These are phyloP conservation scores for Aspergillus tamarii DNA, from an alignment of 2,329 filamentous ascomycete genomes.

Conservation along the genomic window DNA sequence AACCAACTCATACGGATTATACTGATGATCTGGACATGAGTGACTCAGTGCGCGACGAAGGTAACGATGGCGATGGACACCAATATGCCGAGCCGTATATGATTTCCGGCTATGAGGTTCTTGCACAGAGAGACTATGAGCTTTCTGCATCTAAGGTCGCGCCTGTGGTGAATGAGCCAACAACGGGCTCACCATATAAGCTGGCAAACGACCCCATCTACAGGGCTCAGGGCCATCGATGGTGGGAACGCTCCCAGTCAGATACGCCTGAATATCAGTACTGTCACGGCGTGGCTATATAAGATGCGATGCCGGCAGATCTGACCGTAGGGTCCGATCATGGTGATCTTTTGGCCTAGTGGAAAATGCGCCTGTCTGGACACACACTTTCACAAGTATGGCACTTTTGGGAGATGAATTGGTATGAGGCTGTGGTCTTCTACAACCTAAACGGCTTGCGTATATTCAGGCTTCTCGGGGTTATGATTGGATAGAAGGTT, in stretches of 20 bases:
- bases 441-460: not conserved
- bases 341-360: too few species aligned
- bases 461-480: not conserved
- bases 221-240: conserved; percentile 34
- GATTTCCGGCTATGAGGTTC: conserved; percentile 74
- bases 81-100: conserved; percentile 79
- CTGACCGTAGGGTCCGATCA: too few species aligned
- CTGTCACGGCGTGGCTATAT: not conserved
- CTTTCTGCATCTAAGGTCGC: conserved; percentile 19
- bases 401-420: conserved; percentile 36
- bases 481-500: not conserved
- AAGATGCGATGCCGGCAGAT: too few species aligned
- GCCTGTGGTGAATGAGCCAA: conserved; percentile 26
- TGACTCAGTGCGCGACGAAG: conserved; percentile 26
- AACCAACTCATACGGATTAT: not conserved
- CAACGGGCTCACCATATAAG: conserved; percentile 37
- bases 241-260: conserved; percentile 41
- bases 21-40: conserved; percentile 50
- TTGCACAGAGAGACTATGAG: conserved; percentile 67
- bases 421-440: conserved; percentile 25
- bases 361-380: too few species aligned
- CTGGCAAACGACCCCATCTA: conserved; percentile 47
- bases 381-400: conserved; percentile 8
- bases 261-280: conserved; percentile 43
- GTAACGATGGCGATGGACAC: conserved; percentile 28